Percentiles rank a stretch among this genome's conserved stretches.
Conservation (phyloP, 1,139 yeast genomes). For the Yamadazyma spencermartinsiae region DNA sequence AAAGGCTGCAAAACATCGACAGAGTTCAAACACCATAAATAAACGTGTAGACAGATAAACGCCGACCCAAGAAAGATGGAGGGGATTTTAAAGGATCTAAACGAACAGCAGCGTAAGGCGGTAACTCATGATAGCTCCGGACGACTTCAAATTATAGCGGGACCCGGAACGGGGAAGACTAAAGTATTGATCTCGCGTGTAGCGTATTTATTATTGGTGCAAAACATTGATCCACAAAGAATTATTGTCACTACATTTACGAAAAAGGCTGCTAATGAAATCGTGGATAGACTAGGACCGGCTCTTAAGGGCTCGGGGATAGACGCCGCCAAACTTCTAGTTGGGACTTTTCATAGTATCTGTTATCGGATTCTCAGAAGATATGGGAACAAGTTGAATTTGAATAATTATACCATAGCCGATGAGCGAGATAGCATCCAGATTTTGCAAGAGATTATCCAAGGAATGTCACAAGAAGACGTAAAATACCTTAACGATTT, state of each 20-base stretch:
- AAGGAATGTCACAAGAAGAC: conserved; percentile 32
- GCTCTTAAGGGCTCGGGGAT: conserved; percentile 41
- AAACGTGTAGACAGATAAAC: no score
- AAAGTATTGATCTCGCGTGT: conserved; percentile 78
- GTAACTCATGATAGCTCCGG: conserved; percentile 55
- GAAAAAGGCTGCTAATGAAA: conserved; percentile 84
- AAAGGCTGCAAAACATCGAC: no score
- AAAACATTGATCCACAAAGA: conserved; percentile 53
- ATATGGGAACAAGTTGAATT: conserved; percentile 55
- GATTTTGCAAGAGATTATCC: conserved; percentile 45
- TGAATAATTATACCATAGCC: conserved; percentile 56
- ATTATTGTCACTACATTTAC: conserved; percentile 89
- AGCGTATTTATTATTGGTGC: conserved; percentile 59
- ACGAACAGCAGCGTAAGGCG: conserved; percentile 59
- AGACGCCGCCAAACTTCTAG: conserved; percentile 46
- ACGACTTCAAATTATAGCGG: conserved; percentile 78
- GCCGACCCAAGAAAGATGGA: conserved; percentile 1
- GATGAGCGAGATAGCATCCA: conserved; percentile 64
- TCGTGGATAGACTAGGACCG: conserved; percentile 56
- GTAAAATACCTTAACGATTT: conserved; percentile 19
- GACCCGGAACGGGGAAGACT: conserved; percentile 91
- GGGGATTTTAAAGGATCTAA: conserved; percentile 32
- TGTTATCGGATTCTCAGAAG: conserved; percentile 60
- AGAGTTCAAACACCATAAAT: no score
- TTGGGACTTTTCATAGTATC: conserved; percentile 88